These are phyloP conservation scores for Dryadomyces quercivorus DNA, from an alignment of 2,329 filamentous ascomycete species.

Conservation along the genomic window DNA sequence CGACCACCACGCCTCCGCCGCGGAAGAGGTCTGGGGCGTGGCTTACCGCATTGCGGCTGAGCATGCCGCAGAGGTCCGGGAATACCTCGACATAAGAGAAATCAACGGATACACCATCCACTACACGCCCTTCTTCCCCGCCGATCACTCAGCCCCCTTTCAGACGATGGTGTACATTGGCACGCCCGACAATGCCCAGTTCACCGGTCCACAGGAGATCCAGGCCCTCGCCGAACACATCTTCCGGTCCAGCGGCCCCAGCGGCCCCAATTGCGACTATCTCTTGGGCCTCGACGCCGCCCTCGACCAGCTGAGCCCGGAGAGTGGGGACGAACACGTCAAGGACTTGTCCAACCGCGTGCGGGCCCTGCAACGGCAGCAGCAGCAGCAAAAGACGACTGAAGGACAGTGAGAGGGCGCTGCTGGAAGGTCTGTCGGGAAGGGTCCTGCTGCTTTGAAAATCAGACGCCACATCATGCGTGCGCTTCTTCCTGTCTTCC, in stretches of 20 bases:
- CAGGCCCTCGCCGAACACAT: constrained; percentile 73
- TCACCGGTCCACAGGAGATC: constrained; percentile 72
- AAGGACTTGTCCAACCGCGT: constrained; percentile 67
- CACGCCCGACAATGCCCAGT: constrained; percentile 84
- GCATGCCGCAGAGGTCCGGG: constrained; percentile 67
- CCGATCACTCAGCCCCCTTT: constrained; percentile 29
- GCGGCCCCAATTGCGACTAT: constrained; percentile 84
- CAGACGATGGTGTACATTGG: constrained; percentile 79
- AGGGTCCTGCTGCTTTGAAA: not conserved
- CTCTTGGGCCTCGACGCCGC: constrained; percentile 68
- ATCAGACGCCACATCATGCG: constrained; percentile 12
- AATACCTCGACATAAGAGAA: constrained; percentile 88
- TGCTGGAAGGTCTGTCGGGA: no score
- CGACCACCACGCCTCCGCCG: constrained; percentile 49
- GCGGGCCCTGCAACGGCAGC: constrained; percentile 35
- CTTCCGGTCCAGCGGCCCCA: constrained; percentile 62
- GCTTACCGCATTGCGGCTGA: constrained; percentile 72
- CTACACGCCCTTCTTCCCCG: constrained; percentile 70
- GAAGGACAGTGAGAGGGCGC: not conserved
- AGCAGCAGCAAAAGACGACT: not conserved
- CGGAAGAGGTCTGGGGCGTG: constrained; percentile 73
- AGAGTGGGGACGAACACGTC: constrained; percentile 75
- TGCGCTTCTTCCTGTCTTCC: constrained; percentile 15
- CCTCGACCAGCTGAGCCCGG: constrained; percentile 57
- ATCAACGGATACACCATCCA: constrained; percentile 97